Evolutionary conservation across 225 moss, liverwort and hornwort species (phyloP), one percentile per base, ranked within the genome.

Genomic region (Antitrichia curtipendula): DNA sequence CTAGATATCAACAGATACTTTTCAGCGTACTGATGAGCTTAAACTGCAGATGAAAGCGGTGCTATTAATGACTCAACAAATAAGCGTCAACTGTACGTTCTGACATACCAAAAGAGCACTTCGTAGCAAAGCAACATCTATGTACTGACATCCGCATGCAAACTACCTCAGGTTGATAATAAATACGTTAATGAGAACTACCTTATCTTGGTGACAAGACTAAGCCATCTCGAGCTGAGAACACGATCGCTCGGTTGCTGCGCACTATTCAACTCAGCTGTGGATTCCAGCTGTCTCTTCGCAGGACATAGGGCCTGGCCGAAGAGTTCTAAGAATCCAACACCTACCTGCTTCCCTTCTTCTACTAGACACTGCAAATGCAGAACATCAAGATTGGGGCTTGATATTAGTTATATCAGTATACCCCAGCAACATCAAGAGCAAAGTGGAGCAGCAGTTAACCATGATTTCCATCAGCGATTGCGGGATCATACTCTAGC

Each of bases 311-410:
- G 89, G 69, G 95, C 97, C 81, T 89, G 92, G 80, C 88, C 89
- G 60, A 96, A 92, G 74, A 99, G 83, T 68, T 95, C 96, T 54
- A 91, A 82, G 86, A 95, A 97, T 15, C 82, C 90, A 79, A 95
- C 80, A 68, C 94, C 95, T 79, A 90, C 89, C 41, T 93, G 94
- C 88, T 95, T 96, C 63, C 95, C 99, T 34, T 91, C 92, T 85
- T 95, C 91, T 40, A 92, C 88, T 41, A 93, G 76, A 85, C 99
- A 97, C 97, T 98, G 91, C 69, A 60, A 72, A 83, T 68, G 63
- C 64, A 90, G 58, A 81, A 81, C 52, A 94, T 50, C 66, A 72
- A 82, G 54, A 87, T 86, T 83, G 60, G 64, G 36, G 6, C 78
- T 89, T 66, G 22, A 64, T 32, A 57, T 50, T 59, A 88, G 7